phyloP scores from a whole-genome alignment of 352 stramenopile species.

The Globisporangium spinosum region DNA sequence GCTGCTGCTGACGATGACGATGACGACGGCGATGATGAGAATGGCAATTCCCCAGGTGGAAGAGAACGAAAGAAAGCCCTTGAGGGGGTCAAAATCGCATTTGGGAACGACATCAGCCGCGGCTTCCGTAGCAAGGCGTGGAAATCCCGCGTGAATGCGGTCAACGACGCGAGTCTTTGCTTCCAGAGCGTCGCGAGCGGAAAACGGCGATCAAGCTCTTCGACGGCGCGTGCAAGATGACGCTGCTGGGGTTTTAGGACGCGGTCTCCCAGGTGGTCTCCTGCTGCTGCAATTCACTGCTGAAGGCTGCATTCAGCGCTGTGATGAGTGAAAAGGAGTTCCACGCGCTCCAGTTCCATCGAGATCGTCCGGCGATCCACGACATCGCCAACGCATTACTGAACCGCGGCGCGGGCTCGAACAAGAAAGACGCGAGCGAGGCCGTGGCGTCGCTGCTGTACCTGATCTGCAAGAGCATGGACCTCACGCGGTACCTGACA shows the following conservation, averaged over 20 bases:
- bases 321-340: slow-evolving; percentile 59
- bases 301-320: slow-evolving; percentile 59
- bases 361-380: slow-evolving; percentile 39
- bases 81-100: slow-evolving; percentile 36
- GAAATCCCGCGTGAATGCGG: slow-evolving; percentile 51
- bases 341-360: slow-evolving; percentile 55
- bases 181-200: slow-evolving; percentile 42
- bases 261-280: slow-evolving; percentile 67
- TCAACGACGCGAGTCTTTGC: slow-evolving; percentile 45
- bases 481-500: slow-evolving; percentile 62
- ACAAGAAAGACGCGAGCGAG: slow-evolving; percentile 80
- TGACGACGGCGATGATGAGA: slow-evolving; percentile 35
- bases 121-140: slow-evolving; percentile 53
- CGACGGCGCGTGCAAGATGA: slow-evolving; percentile 59
- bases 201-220: slow-evolving; percentile 55
- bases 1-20: slow-evolving; percentile 19
- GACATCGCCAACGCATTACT: slow-evolving; percentile 48
- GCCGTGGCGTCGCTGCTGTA: slow-evolving; percentile 71
- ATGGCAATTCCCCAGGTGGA: slow-evolving; percentile 28
- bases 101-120: slow-evolving; percentile 48
- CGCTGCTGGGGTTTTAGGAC: slow-evolving; percentile 51
- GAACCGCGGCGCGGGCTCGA: slow-evolving; percentile 49
- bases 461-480: slow-evolving; percentile 75
- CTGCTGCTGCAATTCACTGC: slow-evolving; percentile 46
- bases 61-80: slow-evolving; percentile 15